A percentile compares a stretch with the other conserved stretches of the same genome.
Evolutionary conservation across 139 green algal species (phyloP).

Genomic region (Chlamydomonas asymmetrica): DNA sequence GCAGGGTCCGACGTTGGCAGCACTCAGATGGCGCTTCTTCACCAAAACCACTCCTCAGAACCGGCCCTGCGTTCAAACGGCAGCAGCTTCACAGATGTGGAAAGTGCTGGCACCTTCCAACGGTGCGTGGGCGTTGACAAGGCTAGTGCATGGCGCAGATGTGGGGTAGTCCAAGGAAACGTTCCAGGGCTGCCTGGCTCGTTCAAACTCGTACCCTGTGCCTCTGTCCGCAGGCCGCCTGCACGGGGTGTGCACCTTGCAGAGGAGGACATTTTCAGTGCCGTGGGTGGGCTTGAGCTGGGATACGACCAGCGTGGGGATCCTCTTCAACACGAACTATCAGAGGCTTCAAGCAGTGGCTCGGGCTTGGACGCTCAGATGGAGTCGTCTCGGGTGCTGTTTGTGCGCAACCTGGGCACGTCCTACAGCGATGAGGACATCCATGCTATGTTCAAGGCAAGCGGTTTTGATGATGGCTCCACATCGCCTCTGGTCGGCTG

Average conservation of each 20-base stretch:
- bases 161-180: too few species aligned
- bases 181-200: too few species aligned
- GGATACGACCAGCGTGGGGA: conserved; percentile 15
- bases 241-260: too few species aligned
- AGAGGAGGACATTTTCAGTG: conserved; percentile 53
- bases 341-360: background rate
- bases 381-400: conserved; percentile 72
- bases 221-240: too few species aligned
- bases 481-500: background rate
- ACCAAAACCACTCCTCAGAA: conserved; percentile 22
- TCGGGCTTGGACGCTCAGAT: conserved; percentile 9
- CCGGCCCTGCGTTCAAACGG: conserved; percentile 11
- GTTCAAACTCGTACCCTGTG: too few species aligned
- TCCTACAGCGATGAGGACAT: conserved; percentile 62
- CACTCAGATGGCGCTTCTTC: too few species aligned
- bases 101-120: background rate
- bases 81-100: conserved; percentile 17
- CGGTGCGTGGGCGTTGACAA: too few species aligned
- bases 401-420: conserved; percentile 72
- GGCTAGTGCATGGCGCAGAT: too few species aligned
- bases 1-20: too few species aligned
- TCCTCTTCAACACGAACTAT: background rate
- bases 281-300: conserved; percentile 45
- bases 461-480: background rate
- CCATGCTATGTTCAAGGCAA: conserved; percentile 29